Base-by-base conservation (phyloP, 495 filamentous ascomycete genomes). In the Daldinia grandis region DNA sequence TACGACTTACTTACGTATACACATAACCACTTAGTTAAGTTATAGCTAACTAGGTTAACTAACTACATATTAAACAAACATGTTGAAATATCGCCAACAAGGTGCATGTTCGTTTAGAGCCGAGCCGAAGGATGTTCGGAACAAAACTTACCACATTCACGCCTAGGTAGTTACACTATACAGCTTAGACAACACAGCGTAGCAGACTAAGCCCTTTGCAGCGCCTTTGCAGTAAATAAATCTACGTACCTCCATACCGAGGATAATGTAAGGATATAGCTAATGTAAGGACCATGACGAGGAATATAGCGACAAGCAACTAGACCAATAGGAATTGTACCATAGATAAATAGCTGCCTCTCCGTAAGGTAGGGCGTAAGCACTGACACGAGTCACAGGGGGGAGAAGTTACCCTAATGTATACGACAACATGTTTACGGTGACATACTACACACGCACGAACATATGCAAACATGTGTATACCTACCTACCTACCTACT, bases 321-420 rank as follows among this genome's bases (percentile, higher is more conserved):
- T 8, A 61, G 57, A 25, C 65, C 70, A 68, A 68, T 68, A 73
- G 65, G 64, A 62, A 73, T 40, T 19, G 56, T 65, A 64, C 68
- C 57, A 65, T 64, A 30, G 14, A 53, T 30, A 15, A 35, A 49
- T 27, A 51, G 55, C 60, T 69, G 47, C n/a, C n/a, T n/a, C 47
- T 53, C 59, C 64, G 53, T 38, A 68, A 62, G 47, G 58, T 62
- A 66, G 59, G 59, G 54, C 38, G 54, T 57, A 37, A 37, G 54
- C 21, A 12, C 59, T 54, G 44, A 54, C 54, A 64, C 66, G 66
- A 47, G 65, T 25, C 25, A 53, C 49, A 53, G 49, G 49, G 47
- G n/a, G 21, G 24, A 47, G 49, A 51, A 15, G 25, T 38, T 57
- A 57, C 31, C 19, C 17, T 33, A 6, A 37, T 21, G 49, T 24